phyloP scores from a whole-genome alignment of 2,329 filamentous ascomycete genomes.

The Tolypocladium nubicola region DNA sequence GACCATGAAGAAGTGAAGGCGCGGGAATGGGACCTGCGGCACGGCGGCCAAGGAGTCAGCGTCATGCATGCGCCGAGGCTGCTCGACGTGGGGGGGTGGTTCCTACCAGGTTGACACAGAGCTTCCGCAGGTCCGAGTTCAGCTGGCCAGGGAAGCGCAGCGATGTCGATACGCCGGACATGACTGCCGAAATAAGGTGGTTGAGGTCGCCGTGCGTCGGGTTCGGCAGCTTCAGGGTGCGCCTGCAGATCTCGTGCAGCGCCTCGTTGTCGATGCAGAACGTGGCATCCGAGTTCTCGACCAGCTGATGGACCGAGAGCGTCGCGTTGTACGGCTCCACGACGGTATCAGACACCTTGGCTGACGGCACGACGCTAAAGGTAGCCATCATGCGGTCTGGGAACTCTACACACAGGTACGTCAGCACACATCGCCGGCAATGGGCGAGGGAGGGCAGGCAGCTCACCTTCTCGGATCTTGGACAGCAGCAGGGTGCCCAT shows the following conservation, averaged over 20 bases:
- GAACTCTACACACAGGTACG: conserved; percentile 51
- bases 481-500: conserved; percentile 99
- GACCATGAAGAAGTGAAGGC: conserved; percentile 99
- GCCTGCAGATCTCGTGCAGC: conserved; percentile 99
- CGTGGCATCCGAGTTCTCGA: conserved; percentile 99
- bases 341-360: conserved; percentile 99
- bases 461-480: conserved; percentile 79
- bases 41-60: not conserved
- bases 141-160: conserved; percentile 99
- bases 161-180: conserved; percentile 98
- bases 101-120: conserved; percentile 89
- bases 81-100: too few species aligned
- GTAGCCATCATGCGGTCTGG: conserved; percentile 99
- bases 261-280: conserved; percentile 99
- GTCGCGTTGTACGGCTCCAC: conserved; percentile 99
- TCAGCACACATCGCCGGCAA: not conserved
- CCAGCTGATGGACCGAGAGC: conserved; percentile 95
- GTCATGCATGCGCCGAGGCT: not conserved
- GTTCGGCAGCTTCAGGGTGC: conserved; percentile 96
- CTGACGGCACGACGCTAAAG: conserved; percentile 96
- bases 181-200: conserved; percentile 98
- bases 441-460: not conserved
- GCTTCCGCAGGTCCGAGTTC: conserved; percentile 98
- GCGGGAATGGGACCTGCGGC: conserved; percentile 72
- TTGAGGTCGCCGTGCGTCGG: conserved; percentile 98